A percentile compares a stretch with the other conserved stretches of the same genome.
Evolutionary conservation across 2,329 filamentous ascomycete genomes (phyloP).

Genomic region (Volutella citrinella): DNA sequence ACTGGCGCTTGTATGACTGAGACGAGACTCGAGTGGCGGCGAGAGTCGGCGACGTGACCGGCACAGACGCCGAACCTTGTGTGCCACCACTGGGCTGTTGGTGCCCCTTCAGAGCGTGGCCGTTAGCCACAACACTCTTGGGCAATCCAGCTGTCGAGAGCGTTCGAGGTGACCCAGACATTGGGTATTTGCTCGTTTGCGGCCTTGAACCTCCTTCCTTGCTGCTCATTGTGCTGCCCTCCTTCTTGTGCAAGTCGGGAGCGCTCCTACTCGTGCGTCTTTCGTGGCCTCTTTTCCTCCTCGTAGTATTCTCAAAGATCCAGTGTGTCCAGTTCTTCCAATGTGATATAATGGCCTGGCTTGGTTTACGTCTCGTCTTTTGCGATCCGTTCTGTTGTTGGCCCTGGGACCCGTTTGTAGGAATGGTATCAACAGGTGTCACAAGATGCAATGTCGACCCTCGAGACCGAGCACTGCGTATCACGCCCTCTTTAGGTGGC

Average conservation of each 20-base stretch:
- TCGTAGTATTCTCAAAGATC: conserved; percentile 58
- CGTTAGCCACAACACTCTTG: conserved; percentile 51
- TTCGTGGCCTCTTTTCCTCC: conserved; percentile 46
- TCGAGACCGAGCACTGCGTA: conserved; percentile 67
- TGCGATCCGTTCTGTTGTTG: conserved; percentile 32
- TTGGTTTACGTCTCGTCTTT: conserved; percentile 55
- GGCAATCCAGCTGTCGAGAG: conserved; percentile 45
- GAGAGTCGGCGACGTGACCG: conserved; percentile 26
- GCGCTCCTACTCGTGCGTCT: conserved; percentile 56
- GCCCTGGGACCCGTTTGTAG: conserved; percentile 28
- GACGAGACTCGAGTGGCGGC: conserved; percentile 30
- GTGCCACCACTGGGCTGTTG: conserved; percentile 14
- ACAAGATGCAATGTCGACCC: conserved; percentile 87
- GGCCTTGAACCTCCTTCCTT: conserved; percentile 57
- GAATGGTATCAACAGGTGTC: conserved; percentile 56
- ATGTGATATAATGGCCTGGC: conserved; percentile 56
- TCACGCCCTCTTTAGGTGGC: conserved; percentile 78
- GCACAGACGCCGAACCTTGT: conserved; percentile 20
- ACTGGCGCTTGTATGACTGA: conserved; percentile 66
- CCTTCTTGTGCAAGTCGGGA: conserved; percentile 54
- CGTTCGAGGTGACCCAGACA: conserved; percentile 32
- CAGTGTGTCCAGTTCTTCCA: conserved; percentile 65
- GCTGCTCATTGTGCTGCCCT: conserved; percentile 40
- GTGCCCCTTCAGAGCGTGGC: conserved; percentile 35
- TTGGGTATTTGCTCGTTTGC: conserved; percentile 57